Base-by-base conservation (phyloP, 1,284 basidiomycete species). In the Apiotrichum sp. region DNA sequence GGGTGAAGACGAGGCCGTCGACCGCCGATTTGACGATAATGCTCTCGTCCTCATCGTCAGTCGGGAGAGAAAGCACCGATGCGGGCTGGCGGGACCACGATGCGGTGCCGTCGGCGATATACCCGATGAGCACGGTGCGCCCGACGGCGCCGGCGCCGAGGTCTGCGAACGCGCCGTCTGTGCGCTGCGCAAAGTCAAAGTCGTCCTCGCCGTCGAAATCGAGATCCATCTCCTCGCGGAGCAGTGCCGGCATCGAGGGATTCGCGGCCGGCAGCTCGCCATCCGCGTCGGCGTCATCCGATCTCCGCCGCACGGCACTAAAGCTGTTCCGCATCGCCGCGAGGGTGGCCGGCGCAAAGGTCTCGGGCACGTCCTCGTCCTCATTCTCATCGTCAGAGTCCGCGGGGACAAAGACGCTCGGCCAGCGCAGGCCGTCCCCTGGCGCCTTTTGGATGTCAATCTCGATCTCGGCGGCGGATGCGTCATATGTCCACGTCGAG, bases 401-500 rank as follows among this genome's bases (percentile, higher is more conserved):
- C 22, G 62, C 62, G 4, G 70, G 65, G 1, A 63, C 79, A 67
- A 97, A 96, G 3, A 96, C 82, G 48, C 88, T 85, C 50, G 84
- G 79, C 93, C 93, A 97, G 58, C 86, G 84, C 33, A 85, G 88
- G 33, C 41, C 87, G 43, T 53, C 61, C 54, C 86, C 84, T 67
- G 88, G 80, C 57, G 81, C 80, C 73, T 96, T 95, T 72, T 90
- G 86, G 45, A 96, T 79, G 65, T 93, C 86, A n/a, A 95, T 74
- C 0, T 87, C 84, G 58, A 96, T 80, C 49, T 89, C 66, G 8
- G 86, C 85, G 61, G 82, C 86, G 0, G 81, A 69, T 52, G 81
- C 78, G 66, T 93, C 89, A 82, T 85, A 93, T 0, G 89, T 93
- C 89, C 89, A 96, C 64, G 89, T 84, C 66, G 87, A 88, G 10